Conservation (phyloP, 2,329 filamentous ascomycete species). For the Zasmidium angulare region DNA sequence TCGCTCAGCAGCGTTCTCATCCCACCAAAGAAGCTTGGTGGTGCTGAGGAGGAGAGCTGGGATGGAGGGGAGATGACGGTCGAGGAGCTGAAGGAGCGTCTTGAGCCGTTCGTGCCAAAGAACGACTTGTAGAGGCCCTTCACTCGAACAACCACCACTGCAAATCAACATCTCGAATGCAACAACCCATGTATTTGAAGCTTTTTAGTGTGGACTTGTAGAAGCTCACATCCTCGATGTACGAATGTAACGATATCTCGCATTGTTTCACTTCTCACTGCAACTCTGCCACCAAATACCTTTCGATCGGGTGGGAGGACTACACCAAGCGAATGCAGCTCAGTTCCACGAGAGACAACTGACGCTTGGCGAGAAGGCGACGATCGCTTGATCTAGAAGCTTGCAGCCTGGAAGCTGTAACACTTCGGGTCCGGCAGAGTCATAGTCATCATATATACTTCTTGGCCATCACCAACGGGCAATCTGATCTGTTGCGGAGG, state of each 20-base stretch:
- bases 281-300: no score
- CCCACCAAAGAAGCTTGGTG: slow-evolving; percentile 63
- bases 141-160: no score
- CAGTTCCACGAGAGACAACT: no score
- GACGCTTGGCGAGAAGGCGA: no score
- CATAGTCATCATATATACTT: background rate
- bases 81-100: slow-evolving; percentile 60
- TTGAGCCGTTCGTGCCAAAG: slow-evolving; percentile 47
- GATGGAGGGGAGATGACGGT: slow-evolving; percentile 55
- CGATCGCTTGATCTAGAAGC: background rate
- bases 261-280: no score
- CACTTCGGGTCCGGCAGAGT: background rate
- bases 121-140: slow-evolving; percentile 23
- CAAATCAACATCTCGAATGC: no score
- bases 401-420: background rate
- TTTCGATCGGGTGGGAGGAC: no score
- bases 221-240: background rate
- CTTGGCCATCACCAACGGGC: background rate
- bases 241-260: no score
- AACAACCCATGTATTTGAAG: no score
- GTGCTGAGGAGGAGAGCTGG: slow-evolving; percentile 41
- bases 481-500: background rate
- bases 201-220: background rate
- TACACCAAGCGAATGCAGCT: no score
- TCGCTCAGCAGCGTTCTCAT: slow-evolving; percentile 72